Conservation (phyloP, 345 rosid genomes). For the Toxicodendron radicans region DNA sequence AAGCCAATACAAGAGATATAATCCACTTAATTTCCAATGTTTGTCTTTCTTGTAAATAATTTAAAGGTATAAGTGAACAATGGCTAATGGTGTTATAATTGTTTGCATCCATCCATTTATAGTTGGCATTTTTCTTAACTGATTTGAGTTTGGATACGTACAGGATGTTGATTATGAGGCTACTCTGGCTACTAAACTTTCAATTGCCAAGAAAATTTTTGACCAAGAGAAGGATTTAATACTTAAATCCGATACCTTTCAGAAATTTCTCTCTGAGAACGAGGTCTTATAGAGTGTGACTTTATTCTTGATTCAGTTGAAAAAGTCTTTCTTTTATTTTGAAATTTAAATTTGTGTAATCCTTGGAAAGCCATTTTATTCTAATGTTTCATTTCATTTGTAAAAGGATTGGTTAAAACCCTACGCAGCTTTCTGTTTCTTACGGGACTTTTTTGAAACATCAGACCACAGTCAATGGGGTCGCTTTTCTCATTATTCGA, state of each 20-base stretch:
- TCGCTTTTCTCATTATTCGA: constrained; percentile 70
- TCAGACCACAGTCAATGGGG: constrained; percentile 99
- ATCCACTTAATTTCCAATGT: neutral
- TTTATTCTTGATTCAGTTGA: constrained; percentile 7
- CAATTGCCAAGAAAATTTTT: constrained; percentile 82
- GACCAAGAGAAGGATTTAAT: constrained; percentile 71
- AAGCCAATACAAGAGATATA: neutral
- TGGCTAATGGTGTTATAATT: neutral
- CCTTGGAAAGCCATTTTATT: constrained; percentile 7
- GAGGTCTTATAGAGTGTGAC: constrained; percentile 49
- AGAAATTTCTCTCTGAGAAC: constrained; percentile 72
- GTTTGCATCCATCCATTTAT: neutral
- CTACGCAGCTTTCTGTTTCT: constrained; percentile 88
- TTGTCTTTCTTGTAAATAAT: neutral
- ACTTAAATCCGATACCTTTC: constrained; percentile 65
- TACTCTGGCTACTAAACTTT: constrained; percentile 74
- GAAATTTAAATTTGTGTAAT: constrained; percentile 3
- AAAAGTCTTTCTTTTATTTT: neutral
- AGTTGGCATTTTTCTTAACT: constrained; percentile 10
- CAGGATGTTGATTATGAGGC: constrained; percentile 98
- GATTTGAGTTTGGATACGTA: constrained; percentile 15
- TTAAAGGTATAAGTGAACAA: neutral
- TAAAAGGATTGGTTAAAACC: constrained; percentile 92
- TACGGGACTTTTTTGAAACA: constrained; percentile 92
- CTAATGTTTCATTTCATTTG: constrained; percentile 25